Base-by-base conservation (phyloP, 75 land plant species). In the Isoetes taiwanensis region DNA sequence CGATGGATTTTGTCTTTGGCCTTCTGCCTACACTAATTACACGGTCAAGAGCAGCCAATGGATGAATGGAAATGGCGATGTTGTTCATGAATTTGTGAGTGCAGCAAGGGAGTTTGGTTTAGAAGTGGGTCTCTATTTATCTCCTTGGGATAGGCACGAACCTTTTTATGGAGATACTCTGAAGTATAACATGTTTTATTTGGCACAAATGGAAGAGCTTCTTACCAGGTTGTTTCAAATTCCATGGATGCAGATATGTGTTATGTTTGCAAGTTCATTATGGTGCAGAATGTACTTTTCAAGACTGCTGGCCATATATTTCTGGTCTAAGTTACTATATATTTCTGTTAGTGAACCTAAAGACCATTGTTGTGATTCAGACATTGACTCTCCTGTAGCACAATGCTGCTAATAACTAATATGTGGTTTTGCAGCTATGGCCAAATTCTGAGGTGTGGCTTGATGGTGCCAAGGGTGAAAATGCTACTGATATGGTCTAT, bases 1-100 rank as follows among this genome's bases (percentile, higher is more conserved):
- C 37, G 98, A 93, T 35, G 98, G 98, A 1, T 93, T 93, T 65
- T 93, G 95, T 78, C 57, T 93, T 50, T 93, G 98, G 98, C 98
- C 86, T 32, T 80, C 98, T 0, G 41, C 28, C 24, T 91, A 84
- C 72, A 84, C 98, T 2, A 65, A 75, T 30, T 84, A 93, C 46
- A 84, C 90, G 6, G 86, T 88, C 0, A 35, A 19, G 10, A 21
- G 34, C 58, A 80, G 85, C 40, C 74, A 72, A 0, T 91, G 97
- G 97, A 68, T 57, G 37, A 43, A 57, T 33, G 98, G 96, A 1
- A 48, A 43, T 0, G 98, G 96, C 0, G 98, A 93, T 41, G 81
- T 93, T 21, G 85, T 93, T 14, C 35, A 56, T 1, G 98, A 84
- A 48, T 50, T 93, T 9, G 68, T 71, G 10, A 60, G 46, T 1